Percentiles rank a stretch among this genome's conserved stretches.
Evolutionary conservation across 108 stramenopile species (phyloP).

Genomic region (Conticribra guillardii): DNA sequence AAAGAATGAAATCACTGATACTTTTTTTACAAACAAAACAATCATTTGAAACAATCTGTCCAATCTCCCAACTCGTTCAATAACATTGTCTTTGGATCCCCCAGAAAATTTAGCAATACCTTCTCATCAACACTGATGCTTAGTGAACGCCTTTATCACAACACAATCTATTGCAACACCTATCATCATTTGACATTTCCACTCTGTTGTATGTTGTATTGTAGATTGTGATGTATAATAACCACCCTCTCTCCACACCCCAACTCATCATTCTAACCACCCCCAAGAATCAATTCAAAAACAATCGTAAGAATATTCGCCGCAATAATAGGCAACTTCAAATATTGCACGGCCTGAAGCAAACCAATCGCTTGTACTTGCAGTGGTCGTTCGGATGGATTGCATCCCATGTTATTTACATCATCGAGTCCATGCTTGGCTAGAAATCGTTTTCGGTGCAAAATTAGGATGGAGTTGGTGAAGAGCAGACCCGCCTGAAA

Average conservation of each 20-base stretch:
- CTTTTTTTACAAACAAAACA: no score
- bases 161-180: no score
- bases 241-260: no score
- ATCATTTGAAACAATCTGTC: no score
- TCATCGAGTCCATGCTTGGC: conserved; percentile 83
- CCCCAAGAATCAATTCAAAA: conserved; percentile 87
- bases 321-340: conserved; percentile 83
- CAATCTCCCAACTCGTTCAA: no score
- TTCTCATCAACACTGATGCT: no score
- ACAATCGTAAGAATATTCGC: conserved; percentile 76
- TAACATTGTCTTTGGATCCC: no score
- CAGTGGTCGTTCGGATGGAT: conserved; percentile 57
- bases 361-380: conserved; percentile 74
- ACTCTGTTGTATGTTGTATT: no score
- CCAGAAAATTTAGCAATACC: no score
- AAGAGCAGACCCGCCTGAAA: conserved; percentile 78
- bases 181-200: no score
- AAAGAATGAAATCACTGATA: background rate
- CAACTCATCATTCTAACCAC: conserved; percentile 47
- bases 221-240: no score
- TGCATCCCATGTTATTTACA: conserved; percentile 54
- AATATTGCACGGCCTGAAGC: conserved; percentile 81
- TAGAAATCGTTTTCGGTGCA: conserved; percentile 82
- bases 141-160: no score
- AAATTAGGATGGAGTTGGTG: conserved; percentile 75